These are phyloP conservation scores for Dendrobium officinale DNA, from an alignment of 106 monocot species.

Conservation along the genomic window DNA sequence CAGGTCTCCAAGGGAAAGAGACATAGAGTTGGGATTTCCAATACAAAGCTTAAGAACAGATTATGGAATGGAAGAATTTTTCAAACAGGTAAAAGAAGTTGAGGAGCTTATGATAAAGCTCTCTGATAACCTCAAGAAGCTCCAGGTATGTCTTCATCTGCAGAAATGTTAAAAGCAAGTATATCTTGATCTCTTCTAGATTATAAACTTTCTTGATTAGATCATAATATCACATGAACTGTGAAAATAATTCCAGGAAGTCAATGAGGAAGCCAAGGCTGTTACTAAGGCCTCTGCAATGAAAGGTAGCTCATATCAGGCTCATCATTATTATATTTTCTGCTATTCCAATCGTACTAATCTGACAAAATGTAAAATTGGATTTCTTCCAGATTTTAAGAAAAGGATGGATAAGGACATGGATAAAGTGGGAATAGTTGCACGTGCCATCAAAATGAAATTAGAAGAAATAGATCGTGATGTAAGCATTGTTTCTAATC, in stretches of 20 bases:
- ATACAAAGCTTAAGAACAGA: slow-evolving; percentile 13
- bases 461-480: slow-evolving; percentile 22
- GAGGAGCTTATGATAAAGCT: slow-evolving; percentile 38
- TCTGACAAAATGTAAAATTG: background rate
- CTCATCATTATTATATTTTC: background rate
- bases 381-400: slow-evolving; percentile 36
- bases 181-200: too few species aligned
- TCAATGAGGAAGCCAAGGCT: slow-evolving; percentile 38
- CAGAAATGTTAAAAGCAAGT: background rate
- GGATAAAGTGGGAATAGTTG: slow-evolving; percentile 43
- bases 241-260: slow-evolving; percentile 26
- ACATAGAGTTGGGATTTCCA: slow-evolving; percentile 28
- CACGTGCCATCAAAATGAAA: slow-evolving; percentile 36
- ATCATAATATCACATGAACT: background rate
- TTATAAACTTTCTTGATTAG: background rate
- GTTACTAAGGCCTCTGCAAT: slow-evolving; percentile 61
- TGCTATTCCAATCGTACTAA: background rate
- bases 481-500: background rate
- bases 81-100: slow-evolving; percentile 29
- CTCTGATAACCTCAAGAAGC: slow-evolving; percentile 30
- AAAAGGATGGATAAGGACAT: slow-evolving; percentile 55
- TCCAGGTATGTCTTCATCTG: slow-evolving; percentile 29
- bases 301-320: slow-evolving; percentile 29
- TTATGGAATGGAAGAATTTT: slow-evolving; percentile 42
- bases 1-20: slow-evolving; percentile 15